Conservation (phyloP, 257 asterid species). For the Cinchona pubescens region DNA sequence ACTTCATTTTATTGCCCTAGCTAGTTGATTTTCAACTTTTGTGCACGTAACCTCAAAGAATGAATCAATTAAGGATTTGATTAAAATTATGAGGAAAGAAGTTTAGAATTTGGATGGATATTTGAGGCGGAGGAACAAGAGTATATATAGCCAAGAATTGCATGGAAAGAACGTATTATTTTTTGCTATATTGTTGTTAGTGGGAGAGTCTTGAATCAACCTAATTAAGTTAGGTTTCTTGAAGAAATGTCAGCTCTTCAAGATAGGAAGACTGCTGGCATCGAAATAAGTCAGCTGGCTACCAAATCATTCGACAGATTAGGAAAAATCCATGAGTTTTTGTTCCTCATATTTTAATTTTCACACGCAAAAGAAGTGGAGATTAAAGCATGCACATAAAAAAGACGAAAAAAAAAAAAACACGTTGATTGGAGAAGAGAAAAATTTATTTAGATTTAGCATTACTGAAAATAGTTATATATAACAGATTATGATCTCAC, state of each 20-base stretch:
- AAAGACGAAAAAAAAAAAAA: too few relatives aligned
- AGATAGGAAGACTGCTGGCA: neutral
- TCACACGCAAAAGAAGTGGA: neutral
- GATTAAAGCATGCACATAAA: neutral
- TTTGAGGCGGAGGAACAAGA: neutral
- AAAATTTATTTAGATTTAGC: neutral
- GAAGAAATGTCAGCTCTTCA: neutral
- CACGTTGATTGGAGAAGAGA: neutral
- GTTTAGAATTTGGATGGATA: constrained; percentile 12
- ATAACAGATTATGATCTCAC: too few relatives aligned
- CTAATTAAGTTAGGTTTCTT: constrained; percentile 24
- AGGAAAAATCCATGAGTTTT: neutral
- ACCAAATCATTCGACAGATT: neutral
- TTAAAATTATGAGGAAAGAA: neutral
- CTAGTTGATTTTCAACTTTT: neutral
- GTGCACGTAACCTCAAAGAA: too few relatives aligned
- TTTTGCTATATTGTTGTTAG: neutral
- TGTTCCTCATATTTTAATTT: neutral
- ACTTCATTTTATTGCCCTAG: constrained; percentile 25
- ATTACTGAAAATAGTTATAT: too few relatives aligned
- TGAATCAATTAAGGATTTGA: too few relatives aligned
- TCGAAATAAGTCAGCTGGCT: neutral
- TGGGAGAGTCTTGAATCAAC: constrained; percentile 27
- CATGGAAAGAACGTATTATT: neutral
- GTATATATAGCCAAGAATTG: constrained; percentile 20